Evolutionary conservation across 768 basidiomycete genomes (phyloP), one percentile per base, ranked within the genome.

Genomic region (Lepiota venenata): DNA sequence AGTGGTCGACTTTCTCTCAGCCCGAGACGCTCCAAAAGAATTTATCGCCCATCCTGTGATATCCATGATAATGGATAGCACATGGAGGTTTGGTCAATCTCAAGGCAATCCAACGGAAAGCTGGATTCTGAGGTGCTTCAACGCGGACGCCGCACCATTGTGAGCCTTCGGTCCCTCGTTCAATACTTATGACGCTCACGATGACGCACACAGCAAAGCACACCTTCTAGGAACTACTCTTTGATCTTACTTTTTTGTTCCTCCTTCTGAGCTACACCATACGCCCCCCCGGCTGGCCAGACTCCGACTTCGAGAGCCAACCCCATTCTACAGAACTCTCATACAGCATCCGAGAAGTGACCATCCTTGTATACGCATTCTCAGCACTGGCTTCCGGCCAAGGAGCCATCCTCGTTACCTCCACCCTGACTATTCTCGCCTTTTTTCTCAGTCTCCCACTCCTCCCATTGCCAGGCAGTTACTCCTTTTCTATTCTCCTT

Each of bases 1-100:
- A 81, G 80, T 79, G 12, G 62, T 77, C 4, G 75, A 82, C 59
- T 71, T 78, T 35, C 60, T 80, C 6, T 58, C 41, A 8, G 58
- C 57, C 16, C 47, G 48, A 15, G 64, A 71, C 43, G 65, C 66
- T n/a, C 74, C 74, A n/a, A 56, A 64, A 12, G 55, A 60, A n/a
- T 62, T 83, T 38, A 50, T 73, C 3, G 61, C 63, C 7, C 75
- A 82, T 61, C 73, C 71, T 2, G 47, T 81, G 0, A 53, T 80
- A 20, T 61, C 71, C 2, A 62, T 71, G n/a, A 73, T 70, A 45
- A 55, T 81, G 15, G 36, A 60, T 6, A 62, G 69, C 22, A 62
- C 68, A 18, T 83, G 81, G 82, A 74, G 64, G 40, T 52, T 66
- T 36, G 66, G 73, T 10, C 29, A 51, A 15, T 46, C 47, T 25